Evolutionary conservation across 2,329 filamentous ascomycete species (phyloP).

Genomic region (Pseudogymnoascus sp.): DNA sequence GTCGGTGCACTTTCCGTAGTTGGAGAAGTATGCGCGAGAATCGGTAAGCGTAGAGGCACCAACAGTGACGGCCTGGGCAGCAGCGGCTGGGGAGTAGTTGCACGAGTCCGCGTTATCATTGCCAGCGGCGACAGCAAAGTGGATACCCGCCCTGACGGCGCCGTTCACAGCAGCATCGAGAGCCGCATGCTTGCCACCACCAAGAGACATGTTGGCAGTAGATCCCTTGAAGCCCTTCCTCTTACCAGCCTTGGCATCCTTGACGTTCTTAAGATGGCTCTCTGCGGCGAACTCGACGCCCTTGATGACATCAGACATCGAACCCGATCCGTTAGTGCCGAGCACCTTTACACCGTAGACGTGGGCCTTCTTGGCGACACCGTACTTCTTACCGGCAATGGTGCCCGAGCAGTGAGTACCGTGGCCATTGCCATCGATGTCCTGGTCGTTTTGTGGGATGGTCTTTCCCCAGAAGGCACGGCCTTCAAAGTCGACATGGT

Average conservation of each 20-base stretch:
- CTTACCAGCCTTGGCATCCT: conserved; percentile 76
- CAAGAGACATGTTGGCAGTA: conserved; percentile 98
- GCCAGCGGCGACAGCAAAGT: conserved; percentile 96
- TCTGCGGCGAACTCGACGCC: conserved; percentile 92
- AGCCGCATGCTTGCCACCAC: conserved; percentile 89
- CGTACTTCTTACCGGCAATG: conserved; percentile 95
- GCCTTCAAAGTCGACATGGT: conserved; percentile 95
- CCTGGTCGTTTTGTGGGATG: conserved; percentile 74
- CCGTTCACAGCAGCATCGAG: conserved; percentile 91
- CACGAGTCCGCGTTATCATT: conserved; percentile 99
- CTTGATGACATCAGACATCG: conserved; percentile 98
- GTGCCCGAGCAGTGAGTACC: conserved; percentile 99
- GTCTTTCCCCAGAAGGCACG: conserved; percentile 97
- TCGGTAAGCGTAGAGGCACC: conserved; percentile 90
- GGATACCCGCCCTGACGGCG: conserved; percentile 81
- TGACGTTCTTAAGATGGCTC: conserved; percentile 66
- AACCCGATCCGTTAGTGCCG: conserved; percentile 90
- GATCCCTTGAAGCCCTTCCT: conserved; percentile 97
- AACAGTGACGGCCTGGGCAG: conserved; percentile 86
- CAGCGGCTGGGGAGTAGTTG: conserved; percentile 96
- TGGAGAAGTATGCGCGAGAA: conserved; percentile 99
- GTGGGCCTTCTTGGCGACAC: conserved; percentile 97
- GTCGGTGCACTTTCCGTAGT: conserved; percentile 98
- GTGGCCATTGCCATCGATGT: conserved; percentile 94
- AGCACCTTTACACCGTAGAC: conserved; percentile 98